A percentile compares a stretch with the other conserved stretches of the same genome.
Evolutionary conservation across 495 filamentous ascomycete species (phyloP).

Genomic region (Hamigera avellanea): DNA sequence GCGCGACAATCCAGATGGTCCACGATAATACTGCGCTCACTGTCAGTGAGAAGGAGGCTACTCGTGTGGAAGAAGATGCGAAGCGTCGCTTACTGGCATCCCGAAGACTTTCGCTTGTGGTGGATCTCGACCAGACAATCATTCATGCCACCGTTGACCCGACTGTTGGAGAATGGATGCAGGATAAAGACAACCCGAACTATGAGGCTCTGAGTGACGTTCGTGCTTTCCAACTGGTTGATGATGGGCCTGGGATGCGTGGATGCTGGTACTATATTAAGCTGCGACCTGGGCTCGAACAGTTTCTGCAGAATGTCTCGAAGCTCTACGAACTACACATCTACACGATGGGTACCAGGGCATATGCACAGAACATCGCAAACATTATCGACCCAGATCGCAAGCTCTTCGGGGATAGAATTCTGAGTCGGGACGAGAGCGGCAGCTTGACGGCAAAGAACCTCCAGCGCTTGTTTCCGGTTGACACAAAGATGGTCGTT

Average conservation of each 20-base stretch:
- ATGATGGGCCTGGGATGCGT: slow-evolving; percentile 65
- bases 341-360: slow-evolving; percentile 97
- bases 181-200: slow-evolving; percentile 79
- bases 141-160: slow-evolving; percentile 97
- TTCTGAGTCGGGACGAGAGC: slow-evolving; percentile 94
- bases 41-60: slow-evolving; percentile 63
- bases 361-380: slow-evolving; percentile 86
- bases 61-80: slow-evolving; percentile 69
- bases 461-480: slow-evolving; percentile 83
- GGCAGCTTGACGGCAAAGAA: slow-evolving; percentile 84
- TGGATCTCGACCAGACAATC: slow-evolving; percentile 96
- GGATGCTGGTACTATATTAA: slow-evolving; percentile 97
- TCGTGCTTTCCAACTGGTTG: slow-evolving; percentile 69
- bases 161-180: slow-evolving; percentile 91
- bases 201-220: slow-evolving; percentile 85
- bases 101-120: slow-evolving; percentile 81
- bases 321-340: slow-evolving; percentile 89
- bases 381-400: slow-evolving; percentile 84
- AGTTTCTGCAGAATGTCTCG: slow-evolving; percentile 70
- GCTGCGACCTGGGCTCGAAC: slow-evolving; percentile 78
- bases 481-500: slow-evolving; percentile 97
- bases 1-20: slow-evolving; percentile 84
- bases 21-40: slow-evolving; percentile 78
- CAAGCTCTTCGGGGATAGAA: slow-evolving; percentile 84
- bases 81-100: slow-evolving; percentile 70